Evolutionary conservation across 352 stramenopile species (phyloP).

Genomic region (Elongisporangium anandrum): DNA sequence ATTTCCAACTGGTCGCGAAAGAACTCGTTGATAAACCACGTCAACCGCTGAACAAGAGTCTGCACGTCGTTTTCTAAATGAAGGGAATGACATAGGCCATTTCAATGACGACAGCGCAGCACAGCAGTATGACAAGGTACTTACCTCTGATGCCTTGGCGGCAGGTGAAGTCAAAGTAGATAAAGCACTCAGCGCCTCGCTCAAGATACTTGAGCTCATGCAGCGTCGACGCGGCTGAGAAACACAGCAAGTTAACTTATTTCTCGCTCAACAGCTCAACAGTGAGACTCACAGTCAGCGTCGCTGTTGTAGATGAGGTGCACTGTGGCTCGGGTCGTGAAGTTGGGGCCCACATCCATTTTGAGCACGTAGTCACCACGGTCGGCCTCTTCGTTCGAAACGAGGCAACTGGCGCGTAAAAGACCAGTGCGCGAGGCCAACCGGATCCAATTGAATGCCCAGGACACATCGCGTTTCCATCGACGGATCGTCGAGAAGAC

Average conservation of each 20-base stretch:
- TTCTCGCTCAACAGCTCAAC: background rate
- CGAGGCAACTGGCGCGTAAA: conserved; percentile 33
- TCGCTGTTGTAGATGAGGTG: conserved; percentile 65
- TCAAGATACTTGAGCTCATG: conserved; percentile 74
- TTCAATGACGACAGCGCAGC: background rate
- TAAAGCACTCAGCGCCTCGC: conserved; percentile 61
- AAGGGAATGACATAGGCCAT: background rate
- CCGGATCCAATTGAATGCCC: conserved; percentile 25
- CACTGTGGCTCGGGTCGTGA: conserved; percentile 41
- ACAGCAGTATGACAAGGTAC: conserved; percentile 2
- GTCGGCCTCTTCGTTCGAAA: conserved; percentile 26
- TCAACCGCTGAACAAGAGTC: conserved; percentile 32
- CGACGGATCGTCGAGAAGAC: conserved; percentile 34
- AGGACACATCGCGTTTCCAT: conserved; percentile 17
- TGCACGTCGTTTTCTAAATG: conserved; percentile 41
- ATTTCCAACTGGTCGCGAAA: conserved; percentile 53
- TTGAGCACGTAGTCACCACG: conserved; percentile 64
- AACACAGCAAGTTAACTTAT: background rate
- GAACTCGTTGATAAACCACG: conserved; percentile 51
- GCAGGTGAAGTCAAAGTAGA: conserved; percentile 56
- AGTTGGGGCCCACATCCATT: conserved; percentile 52
- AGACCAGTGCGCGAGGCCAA: conserved; percentile 38
- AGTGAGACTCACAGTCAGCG: conserved; percentile 45
- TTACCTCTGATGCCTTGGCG: conserved; percentile 46
- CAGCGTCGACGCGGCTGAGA: conserved; percentile 47